Evolutionary conservation across 148 eudicot genomes (phyloP).

Genomic region (Camellia sinensis): DNA sequence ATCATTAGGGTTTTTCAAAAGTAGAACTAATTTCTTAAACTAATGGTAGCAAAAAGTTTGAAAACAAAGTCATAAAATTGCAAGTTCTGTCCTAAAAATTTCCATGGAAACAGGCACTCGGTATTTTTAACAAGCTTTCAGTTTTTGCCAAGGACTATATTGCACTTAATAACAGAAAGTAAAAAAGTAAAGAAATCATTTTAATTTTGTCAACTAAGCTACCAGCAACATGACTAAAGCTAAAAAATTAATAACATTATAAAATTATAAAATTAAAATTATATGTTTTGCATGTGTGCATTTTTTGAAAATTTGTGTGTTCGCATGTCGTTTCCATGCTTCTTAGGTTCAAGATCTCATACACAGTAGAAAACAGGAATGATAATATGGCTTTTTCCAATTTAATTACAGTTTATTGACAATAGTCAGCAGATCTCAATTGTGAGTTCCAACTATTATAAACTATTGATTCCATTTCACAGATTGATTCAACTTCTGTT

Average conservation of each 20-base stretch:
- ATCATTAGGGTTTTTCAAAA: not conserved
- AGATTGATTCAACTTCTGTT: not conserved
- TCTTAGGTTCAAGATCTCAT: no score
- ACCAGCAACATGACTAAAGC: not conserved
- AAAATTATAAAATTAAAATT: no score
- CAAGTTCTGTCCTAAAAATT: not conserved
- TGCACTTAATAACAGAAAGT: conserved; percentile 5
- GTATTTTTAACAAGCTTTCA: not conserved
- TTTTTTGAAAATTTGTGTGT: no score
- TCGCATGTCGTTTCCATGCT: no score
- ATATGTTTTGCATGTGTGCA: no score
- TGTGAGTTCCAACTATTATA: no score
- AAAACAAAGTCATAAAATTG: not conserved
- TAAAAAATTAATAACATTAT: not conserved
- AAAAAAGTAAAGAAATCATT: not conserved
- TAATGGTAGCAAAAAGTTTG: not conserved
- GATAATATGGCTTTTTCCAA: no score
- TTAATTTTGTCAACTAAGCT: conserved; percentile 2
- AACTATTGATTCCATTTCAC: no score
- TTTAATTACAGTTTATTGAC: no score
- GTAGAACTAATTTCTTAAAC: not conserved
- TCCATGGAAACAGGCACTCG: not conserved
- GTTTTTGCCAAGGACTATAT: not conserved
- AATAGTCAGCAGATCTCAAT: no score
- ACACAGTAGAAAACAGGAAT: no score